These are phyloP conservation scores for Melampsora larici-populina DNA, from an alignment of 1,284 basidiomycete species.

Conservation along the genomic window DNA sequence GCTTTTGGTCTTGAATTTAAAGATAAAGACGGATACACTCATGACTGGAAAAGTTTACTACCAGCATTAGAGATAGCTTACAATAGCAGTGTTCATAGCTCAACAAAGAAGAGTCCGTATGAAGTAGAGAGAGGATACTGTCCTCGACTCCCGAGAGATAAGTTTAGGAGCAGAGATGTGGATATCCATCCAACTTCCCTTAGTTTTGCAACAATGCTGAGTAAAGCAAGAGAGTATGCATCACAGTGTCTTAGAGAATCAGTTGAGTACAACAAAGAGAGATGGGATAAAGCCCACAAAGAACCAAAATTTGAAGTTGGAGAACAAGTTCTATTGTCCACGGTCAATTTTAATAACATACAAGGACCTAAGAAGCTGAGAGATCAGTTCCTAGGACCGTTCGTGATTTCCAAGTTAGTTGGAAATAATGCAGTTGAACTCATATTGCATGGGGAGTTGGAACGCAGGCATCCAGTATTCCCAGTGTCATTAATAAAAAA, in stretches of 20 bases:
- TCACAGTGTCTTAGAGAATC: not conserved
- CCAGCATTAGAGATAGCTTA: too few relatives aligned
- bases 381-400: slow-evolving; percentile 1
- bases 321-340: too few relatives aligned
- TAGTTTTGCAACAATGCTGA: slow-evolving; percentile 1
- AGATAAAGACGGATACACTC: too few relatives aligned
- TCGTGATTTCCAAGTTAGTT: not conserved
- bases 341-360: too few relatives aligned
- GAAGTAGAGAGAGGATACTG: slow-evolving; percentile 4
- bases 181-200: slow-evolving; percentile 10
- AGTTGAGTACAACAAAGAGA: slow-evolving; percentile 3
- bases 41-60: too few relatives aligned
- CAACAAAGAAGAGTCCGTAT: not conserved
- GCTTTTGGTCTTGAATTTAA: too few relatives aligned
- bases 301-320: too few relatives aligned
- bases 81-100: slow-evolving; percentile 12
- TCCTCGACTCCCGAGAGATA: not conserved
- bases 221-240: slow-evolving; percentile 14
- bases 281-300: slow-evolving; percentile 12
- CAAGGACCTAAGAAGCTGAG: slow-evolving; percentile 1
- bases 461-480: not conserved
- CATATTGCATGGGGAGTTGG: not conserved
- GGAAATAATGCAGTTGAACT: slow-evolving; percentile 9
- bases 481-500: slow-evolving; percentile 1
- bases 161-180: too few relatives aligned